These are phyloP conservation scores for Lodderomyces pseudojiufengensis DNA, from an alignment of 1,139 yeast species.

Conservation along the genomic window DNA sequence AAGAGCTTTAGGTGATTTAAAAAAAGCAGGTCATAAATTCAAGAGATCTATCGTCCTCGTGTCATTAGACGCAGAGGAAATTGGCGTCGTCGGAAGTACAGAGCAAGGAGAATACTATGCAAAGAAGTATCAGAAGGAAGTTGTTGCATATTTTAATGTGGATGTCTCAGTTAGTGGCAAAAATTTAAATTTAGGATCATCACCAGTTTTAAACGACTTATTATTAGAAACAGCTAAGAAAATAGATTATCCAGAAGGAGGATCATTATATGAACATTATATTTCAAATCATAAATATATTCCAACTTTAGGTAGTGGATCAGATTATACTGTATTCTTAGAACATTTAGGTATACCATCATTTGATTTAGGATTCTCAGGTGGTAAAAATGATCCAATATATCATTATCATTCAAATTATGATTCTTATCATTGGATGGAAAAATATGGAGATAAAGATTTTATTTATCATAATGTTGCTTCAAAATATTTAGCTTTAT, in stretches of 20 bases:
- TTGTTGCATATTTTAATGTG: slow-evolving; percentile 43
- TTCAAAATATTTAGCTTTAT: slow-evolving; percentile 57
- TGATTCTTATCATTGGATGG: slow-evolving; percentile 58
- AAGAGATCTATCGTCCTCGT: slow-evolving; percentile 39
- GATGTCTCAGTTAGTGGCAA: slow-evolving; percentile 40
- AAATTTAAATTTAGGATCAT: slow-evolving; percentile 30
- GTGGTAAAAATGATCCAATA: slow-evolving; percentile 36
- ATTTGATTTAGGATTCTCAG: slow-evolving; percentile 35
- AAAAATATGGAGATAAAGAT: slow-evolving; percentile 51
- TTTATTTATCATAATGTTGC: slow-evolving; percentile 52
- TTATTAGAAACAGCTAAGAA: slow-evolving; percentile 31
- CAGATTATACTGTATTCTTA: slow-evolving; percentile 46
- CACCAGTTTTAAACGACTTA: slow-evolving; percentile 37
- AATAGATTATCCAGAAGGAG: slow-evolving; percentile 46
- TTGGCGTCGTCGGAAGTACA: slow-evolving; percentile 46
- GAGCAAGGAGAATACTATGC: slow-evolving; percentile 45
- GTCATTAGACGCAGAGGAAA: slow-evolving; percentile 48
- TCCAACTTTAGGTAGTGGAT: slow-evolving; percentile 41
- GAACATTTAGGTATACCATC: slow-evolving; percentile 48
- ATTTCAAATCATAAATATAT: slow-evolving; percentile 25
- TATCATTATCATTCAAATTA: slow-evolving; percentile 58
- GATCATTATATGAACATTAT: slow-evolving; percentile 60
- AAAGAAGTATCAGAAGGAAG: slow-evolving; percentile 31
- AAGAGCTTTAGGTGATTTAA: slow-evolving; percentile 46
- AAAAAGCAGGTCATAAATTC: slow-evolving; percentile 37